These are phyloP conservation scores for Lachancea sp. DNA, from an alignment of 805 yeast genomes.

Conservation along the genomic window DNA sequence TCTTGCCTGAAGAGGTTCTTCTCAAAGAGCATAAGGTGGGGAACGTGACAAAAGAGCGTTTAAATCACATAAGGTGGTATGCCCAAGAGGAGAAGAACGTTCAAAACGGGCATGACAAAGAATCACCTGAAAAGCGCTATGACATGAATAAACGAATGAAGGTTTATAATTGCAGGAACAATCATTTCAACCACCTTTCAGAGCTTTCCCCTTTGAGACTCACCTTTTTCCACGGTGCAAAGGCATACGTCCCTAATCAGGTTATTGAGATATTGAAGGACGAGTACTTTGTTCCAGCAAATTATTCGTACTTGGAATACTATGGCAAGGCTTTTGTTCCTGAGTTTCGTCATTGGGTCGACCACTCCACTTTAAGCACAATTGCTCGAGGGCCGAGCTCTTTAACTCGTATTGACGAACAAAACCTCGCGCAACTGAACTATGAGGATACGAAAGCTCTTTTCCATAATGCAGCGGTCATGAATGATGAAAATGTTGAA, in stretches of 20 bases:
- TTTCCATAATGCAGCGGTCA: slow-evolving; percentile 9
- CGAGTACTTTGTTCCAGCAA: slow-evolving; percentile 43
- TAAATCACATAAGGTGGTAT: slow-evolving; percentile 11
- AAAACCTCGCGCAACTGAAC: neutral
- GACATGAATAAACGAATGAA: slow-evolving; percentile 29
- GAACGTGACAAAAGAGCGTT: slow-evolving; percentile 13
- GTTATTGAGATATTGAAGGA: slow-evolving; percentile 36
- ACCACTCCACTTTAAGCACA: slow-evolving; percentile 14
- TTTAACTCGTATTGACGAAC: neutral
- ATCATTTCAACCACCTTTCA: slow-evolving; percentile 44
- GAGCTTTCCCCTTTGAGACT: slow-evolving; percentile 49
- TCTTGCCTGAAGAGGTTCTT: slow-evolving; percentile 1
- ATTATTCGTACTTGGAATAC: slow-evolving; percentile 31
- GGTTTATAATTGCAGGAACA: slow-evolving; percentile 51
- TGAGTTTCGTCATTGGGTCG: slow-evolving; percentile 52
- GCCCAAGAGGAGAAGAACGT: neutral
- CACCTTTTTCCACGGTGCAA: slow-evolving; percentile 52
- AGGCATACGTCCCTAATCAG: slow-evolving; percentile 49
- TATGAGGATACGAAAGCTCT: neutral
- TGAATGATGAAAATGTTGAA: slow-evolving; percentile 13
- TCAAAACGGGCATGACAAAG: slow-evolving; percentile 14
- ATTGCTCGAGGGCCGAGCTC: slow-evolving; percentile 7
- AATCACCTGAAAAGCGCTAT: slow-evolving; percentile 32
- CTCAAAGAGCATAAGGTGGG: slow-evolving; percentile 6
- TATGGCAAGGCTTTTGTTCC: slow-evolving; percentile 42